These are phyloP conservation scores for Picea sitchensis DNA, from an alignment of 75 land plant species.

Conservation along the genomic window DNA sequence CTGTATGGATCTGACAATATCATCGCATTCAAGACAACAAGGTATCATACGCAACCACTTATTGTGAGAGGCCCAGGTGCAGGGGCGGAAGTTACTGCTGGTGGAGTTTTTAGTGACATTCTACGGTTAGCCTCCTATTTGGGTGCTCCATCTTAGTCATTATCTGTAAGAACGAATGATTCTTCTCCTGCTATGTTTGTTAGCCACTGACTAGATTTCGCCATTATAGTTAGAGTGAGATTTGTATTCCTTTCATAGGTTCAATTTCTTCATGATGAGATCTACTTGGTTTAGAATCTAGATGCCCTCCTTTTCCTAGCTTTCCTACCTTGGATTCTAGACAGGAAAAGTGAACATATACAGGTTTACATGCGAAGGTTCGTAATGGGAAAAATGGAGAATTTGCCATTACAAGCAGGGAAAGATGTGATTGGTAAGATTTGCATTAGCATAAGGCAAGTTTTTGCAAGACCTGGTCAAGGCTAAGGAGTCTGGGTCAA, in stretches of 20 bases:
- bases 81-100: slow-evolving; percentile 96
- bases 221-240: not conserved
- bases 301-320: not conserved
- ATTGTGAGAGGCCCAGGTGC: slow-evolving; percentile 98
- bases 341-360: not conserved
- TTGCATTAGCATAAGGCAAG: not conserved
- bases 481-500: not conserved
- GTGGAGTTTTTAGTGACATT: slow-evolving; percentile 91
- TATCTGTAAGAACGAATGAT: slow-evolving; percentile 2
- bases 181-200: not conserved
- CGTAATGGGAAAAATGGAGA: not conserved
- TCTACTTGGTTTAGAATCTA: not conserved
- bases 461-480: not conserved
- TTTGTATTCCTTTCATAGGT: not conserved
- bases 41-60: slow-evolving; percentile 79
- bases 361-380: not conserved
- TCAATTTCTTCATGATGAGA: not conserved
- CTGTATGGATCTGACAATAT: slow-evolving; percentile 93
- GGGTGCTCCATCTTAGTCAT: slow-evolving; percentile 84
- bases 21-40: slow-evolving; percentile 77
- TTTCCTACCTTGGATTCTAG: not conserved
- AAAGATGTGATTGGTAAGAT: not conserved
- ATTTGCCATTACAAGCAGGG: not conserved
- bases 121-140: slow-evolving; percentile 86
- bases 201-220: not conserved